Evolutionary conservation across 768 basidiomycete genomes (phyloP).

Genomic region (Lactarius evosmus): DNA sequence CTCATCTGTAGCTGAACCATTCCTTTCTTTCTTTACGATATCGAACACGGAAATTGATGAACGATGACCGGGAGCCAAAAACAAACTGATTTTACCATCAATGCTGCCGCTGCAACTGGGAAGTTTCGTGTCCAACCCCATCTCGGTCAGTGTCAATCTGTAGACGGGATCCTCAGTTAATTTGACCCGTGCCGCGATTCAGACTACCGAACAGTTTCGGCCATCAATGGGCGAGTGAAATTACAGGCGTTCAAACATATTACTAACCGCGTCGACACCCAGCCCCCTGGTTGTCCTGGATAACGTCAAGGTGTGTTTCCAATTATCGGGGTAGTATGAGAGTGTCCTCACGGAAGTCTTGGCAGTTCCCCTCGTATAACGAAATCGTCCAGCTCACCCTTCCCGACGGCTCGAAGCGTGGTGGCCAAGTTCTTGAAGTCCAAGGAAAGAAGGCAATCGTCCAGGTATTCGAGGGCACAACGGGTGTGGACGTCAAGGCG

Average conservation of each 20-base stretch:
- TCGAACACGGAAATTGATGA: conserved; percentile 7
- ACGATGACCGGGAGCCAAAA: conserved; percentile 17
- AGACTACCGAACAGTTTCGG: conserved; percentile 99
- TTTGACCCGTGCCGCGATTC: conserved; percentile 22
- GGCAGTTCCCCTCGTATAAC: conserved; percentile 94
- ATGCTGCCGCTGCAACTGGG: conserved; percentile 84
- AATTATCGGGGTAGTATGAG: background rate
- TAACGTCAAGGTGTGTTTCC: conserved; percentile 80
- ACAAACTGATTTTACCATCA: conserved; percentile 44
- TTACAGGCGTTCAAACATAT: background rate
- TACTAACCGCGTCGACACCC: conserved; percentile 22
- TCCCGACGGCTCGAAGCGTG: conserved; percentile 91
- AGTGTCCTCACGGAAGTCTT: conserved; percentile 16
- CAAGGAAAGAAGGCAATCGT: conserved; percentile 99
- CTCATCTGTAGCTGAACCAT: background rate
- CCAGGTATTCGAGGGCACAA: conserved; percentile 98
- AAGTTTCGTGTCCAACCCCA: conserved; percentile 88
- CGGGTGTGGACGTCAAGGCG: conserved; percentile 94
- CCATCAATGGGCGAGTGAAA: conserved; percentile 84
- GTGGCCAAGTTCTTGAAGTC: conserved; percentile 97
- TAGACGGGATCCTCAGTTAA: background rate
- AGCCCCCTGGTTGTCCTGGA: conserved; percentile 96
- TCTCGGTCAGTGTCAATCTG: conserved; percentile 51
- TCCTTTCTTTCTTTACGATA: conserved; percentile 8
- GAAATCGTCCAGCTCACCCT: conserved; percentile 96